Percentiles rank a stretch among this genome's conserved stretches.
Conservation (phyloP, 2,329 filamentous ascomycete genomes). For the Ophiocordyceps robertsii region DNA sequence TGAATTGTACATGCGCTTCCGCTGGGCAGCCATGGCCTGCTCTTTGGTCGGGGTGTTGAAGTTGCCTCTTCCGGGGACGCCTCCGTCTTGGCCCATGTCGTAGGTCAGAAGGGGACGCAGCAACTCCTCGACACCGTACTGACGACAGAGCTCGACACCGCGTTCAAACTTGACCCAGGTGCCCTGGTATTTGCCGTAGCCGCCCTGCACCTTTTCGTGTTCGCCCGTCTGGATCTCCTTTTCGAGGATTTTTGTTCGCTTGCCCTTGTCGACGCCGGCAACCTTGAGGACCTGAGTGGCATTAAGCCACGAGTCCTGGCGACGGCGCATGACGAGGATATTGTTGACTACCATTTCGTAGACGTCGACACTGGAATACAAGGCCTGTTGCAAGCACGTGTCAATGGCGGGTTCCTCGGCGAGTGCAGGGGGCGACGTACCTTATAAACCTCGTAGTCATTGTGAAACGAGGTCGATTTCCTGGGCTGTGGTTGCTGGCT, state of each 20-base stretch:
- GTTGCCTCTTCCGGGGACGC: conserved; percentile 55
- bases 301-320: conserved; percentile 92
- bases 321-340: conserved; percentile 88
- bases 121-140: conserved; percentile 64
- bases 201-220: conserved; percentile 96
- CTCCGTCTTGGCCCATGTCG: conserved; percentile 66
- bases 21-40: conserved; percentile 90
- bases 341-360: conserved; percentile 98
- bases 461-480: conserved; percentile 22
- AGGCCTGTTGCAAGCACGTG: conserved; percentile 35
- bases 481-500: conserved; percentile 37
- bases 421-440: conserved; percentile 22
- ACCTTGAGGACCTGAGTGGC: conserved; percentile 98
- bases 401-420: conserved; percentile 4
- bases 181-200: conserved; percentile 97
- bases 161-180: conserved; percentile 96
- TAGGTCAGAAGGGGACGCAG: conserved; percentile 65
- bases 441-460: conserved; percentile 40
- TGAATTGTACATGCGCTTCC: conserved; percentile 79
- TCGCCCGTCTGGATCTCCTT: conserved; percentile 95
- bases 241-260: conserved; percentile 92
- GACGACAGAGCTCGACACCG: conserved; percentile 80
- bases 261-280: conserved; percentile 92
- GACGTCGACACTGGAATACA: conserved; percentile 90
- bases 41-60: conserved; percentile 96